Evolutionary conservation across 169 alveolate species (phyloP).

Genomic region (Plasmodium gonderi): DNA sequence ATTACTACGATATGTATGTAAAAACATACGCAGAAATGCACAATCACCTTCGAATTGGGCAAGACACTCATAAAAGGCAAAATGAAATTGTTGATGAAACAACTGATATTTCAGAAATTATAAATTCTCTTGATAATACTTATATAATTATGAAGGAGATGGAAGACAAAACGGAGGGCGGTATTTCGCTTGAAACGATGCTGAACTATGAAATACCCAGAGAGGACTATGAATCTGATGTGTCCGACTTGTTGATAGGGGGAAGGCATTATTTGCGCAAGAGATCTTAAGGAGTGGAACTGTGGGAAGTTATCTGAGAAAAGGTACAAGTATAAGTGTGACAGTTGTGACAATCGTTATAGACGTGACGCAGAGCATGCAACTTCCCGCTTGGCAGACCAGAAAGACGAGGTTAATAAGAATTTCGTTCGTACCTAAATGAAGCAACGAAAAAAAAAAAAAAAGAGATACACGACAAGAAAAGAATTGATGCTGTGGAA

Average conservation of each 20-base stretch:
- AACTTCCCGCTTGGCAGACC: too few relatives aligned
- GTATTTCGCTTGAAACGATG: slow-evolving; percentile 14
- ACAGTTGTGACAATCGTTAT: background rate
- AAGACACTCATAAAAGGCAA: slow-evolving; percentile 2
- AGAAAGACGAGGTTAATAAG: too few relatives aligned
- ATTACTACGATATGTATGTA: slow-evolving; percentile 54
- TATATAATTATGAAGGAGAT: slow-evolving; percentile 27
- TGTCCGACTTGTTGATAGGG: slow-evolving; percentile 43
- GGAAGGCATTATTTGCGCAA: slow-evolving; percentile 32
- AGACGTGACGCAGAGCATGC: too few relatives aligned
- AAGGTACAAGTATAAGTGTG: background rate
- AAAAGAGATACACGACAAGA: too few relatives aligned
- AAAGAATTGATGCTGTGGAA: too few relatives aligned
- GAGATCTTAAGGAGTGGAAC: background rate
- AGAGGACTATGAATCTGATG: slow-evolving; percentile 57
- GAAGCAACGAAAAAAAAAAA: too few relatives aligned
- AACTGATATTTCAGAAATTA: slow-evolving; percentile 10
- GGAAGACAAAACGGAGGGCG: slow-evolving; percentile 16
- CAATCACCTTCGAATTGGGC: slow-evolving; percentile 17
- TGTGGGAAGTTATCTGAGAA: background rate
- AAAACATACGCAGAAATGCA: slow-evolving; percentile 47
- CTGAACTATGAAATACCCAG: slow-evolving; percentile 33
- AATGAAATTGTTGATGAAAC: slow-evolving; percentile 50
- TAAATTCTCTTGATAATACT: slow-evolving; percentile 36
- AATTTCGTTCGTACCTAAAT: too few relatives aligned